Evolutionary conservation across 2,329 filamentous ascomycete species (phyloP), one percentile per base, ranked within the genome.

Genomic region (Cladosporium sphaerospermum): DNA sequence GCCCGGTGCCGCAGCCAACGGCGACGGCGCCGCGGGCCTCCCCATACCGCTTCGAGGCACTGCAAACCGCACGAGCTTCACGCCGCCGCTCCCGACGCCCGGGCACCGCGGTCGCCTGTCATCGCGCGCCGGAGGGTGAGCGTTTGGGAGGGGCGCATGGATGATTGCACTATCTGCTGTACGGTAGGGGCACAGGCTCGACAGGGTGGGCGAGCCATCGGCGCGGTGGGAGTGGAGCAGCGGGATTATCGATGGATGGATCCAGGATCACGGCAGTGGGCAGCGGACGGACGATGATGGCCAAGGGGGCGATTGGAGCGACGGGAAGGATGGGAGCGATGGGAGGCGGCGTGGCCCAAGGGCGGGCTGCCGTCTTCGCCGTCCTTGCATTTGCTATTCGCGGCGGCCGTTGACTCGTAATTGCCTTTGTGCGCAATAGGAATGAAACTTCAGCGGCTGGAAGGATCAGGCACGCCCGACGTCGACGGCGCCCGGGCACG

Each of bases 1-100:
- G 37, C 48, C 48, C 48, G 48, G 48, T 51, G 48, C 48, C 48
- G 48, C 48, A 33, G 44, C 42, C 42, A 51, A 40, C 23, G 40
- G 43, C 39, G 31, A 37, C 48, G 48, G 48, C 48, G 43, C 48
- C 48, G 48, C 40, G 48, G 48, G 40, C 40, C 37, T 44, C 48
- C 48, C 48, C 48, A 51, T 34, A 18, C 48, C 48, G 40, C 19
- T 44, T 37, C 48, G 40, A 51, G 48, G 48, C 41, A 51, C 40
- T 44, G 48, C 48, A 51, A 51, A 44, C 18, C 40, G 48, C 48
- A 51, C 48, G 48, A 51, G 48, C 48, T 44, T 16, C 31, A 33
- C 23, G 23, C 23, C 23, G 23, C 23, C 23, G 23, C 23, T 28
- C 23, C 23, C 23, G 4, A 7, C 23, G 23, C 23, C 23, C 23